Base-by-base conservation (phyloP, 2,329 filamentous ascomycete genomes). In the Pseudogymnoascus sp. region DNA sequence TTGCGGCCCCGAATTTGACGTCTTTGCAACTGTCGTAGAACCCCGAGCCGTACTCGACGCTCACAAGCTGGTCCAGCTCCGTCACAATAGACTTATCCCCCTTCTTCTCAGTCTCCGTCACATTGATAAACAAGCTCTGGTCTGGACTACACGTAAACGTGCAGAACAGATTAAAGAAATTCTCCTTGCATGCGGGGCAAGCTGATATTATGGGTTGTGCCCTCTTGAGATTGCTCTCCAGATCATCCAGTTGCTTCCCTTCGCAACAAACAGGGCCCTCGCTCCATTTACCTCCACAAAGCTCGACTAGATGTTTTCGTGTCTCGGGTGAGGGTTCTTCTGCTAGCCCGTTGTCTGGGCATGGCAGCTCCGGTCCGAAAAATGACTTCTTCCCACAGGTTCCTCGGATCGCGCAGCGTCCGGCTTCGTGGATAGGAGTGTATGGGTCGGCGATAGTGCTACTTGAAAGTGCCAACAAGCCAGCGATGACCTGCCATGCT, bases 11-110 rank as follows among this genome's bases (percentile, higher is more conserved):
- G 71, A 97, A 97, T 74, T 99, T 99, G 77, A 99, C 93, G 75
- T 99, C 92, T 77, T 97, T 97, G 80, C 95, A 99, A 77, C 95
- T 99, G 76, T 96, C 84, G 74, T 93, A 99, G 78, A 99, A 96
- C 1, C 90, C 92, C 7, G 84, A 82, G 46, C 91, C 93, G 74
- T 96, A 97, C 62, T 89, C 82, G 63, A 92, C 82, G 1, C 91
- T 91, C 69, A 97, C 86, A 5, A 97, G 79, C 72, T 97, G 93
- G 72, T 97, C 93, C 21, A 99, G 78, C 77, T 97, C 91, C 1
- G 89, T 91, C 13, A 97, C 92, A n/a, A 91, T 76, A 64, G 77
- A 26, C 71, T 76, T 63, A 75, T 82, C 73, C 67, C 78, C 75
- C 75, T 81, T 90, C 21, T 82, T 75, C 66, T 84, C 83, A 0